Evolutionary conservation across 176 grass and related monocot species (phyloP).

Genomic region (Poa annua): DNA sequence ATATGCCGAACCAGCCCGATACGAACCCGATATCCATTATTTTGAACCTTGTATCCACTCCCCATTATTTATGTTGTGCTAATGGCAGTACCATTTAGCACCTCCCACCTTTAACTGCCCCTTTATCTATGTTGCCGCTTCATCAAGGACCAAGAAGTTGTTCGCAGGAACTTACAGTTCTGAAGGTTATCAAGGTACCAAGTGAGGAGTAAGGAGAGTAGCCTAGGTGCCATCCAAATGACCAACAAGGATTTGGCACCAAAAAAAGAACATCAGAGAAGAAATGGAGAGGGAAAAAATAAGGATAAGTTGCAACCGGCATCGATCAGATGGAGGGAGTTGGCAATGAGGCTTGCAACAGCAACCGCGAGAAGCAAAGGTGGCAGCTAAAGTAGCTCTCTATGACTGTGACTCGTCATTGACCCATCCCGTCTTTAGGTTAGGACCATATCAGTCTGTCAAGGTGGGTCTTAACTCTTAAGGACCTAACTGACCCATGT

Average conservation of each 20-base stretch:
- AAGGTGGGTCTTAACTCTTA: background rate
- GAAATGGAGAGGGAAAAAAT: background rate
- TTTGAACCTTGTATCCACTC: background rate
- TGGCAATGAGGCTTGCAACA: background rate
- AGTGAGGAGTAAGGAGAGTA: background rate
- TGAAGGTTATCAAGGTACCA: background rate
- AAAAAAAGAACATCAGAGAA: background rate
- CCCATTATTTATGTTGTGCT: background rate
- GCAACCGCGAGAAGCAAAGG: background rate
- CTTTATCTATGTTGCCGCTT: background rate
- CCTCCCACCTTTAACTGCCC: background rate
- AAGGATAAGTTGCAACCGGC: background rate
- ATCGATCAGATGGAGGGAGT: background rate
- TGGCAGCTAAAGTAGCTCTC: conserved; percentile 1
- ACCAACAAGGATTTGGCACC: conserved; percentile 1
- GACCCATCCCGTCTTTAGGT: background rate
- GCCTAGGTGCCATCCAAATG: background rate
- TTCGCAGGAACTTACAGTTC: conserved; percentile 1
- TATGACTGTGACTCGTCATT: background rate
- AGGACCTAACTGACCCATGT: background rate
- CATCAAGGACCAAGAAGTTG: background rate
- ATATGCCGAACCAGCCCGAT: background rate
- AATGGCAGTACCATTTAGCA: background rate
- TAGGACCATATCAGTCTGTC: background rate
- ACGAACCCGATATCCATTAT: background rate